A percentile compares a stretch with the other conserved stretches of the same genome.
phyloP scores from a whole-genome alignment of 1,139 yeast species.

The Citeromyces siamensis region DNA sequence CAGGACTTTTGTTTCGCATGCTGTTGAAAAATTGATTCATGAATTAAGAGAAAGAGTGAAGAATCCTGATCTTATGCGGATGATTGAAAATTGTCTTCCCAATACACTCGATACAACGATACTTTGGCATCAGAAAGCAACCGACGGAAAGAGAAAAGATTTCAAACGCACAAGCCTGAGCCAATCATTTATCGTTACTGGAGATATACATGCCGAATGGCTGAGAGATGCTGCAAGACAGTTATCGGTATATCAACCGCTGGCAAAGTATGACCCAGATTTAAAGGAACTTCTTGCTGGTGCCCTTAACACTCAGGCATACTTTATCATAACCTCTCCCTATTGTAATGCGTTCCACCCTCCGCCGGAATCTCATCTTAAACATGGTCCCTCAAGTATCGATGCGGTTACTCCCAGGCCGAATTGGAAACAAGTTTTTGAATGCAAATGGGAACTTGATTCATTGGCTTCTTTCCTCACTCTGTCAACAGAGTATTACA shows the following conservation, averaged over 20 bases:
- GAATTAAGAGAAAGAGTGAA: constrained; percentile 37
- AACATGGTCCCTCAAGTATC: constrained; percentile 37
- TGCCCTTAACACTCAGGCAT: constrained; percentile 72
- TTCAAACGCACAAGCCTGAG: constrained; percentile 15
- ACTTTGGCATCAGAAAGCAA: constrained; percentile 43
- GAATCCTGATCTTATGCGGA: constrained; percentile 57
- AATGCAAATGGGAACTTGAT: constrained; percentile 84
- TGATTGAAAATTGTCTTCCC: constrained; percentile 77
- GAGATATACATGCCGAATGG: constrained; percentile 90
- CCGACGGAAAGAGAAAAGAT: constrained; percentile 7
- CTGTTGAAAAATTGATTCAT: constrained; percentile 49
- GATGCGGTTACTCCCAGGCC: constrained; percentile 64
- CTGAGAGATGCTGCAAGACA: constrained; percentile 80
- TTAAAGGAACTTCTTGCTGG: constrained; percentile 51
- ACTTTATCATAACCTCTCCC: constrained; percentile 48
- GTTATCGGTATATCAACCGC: constrained; percentile 60
- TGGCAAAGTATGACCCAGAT: constrained; percentile 35
- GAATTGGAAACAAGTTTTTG: constrained; percentile 64
- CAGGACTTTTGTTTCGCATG: constrained; percentile 54
- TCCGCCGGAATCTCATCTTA: constrained; percentile 48
- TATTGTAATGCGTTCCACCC: constrained; percentile 92
- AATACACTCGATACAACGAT: constrained; percentile 85
- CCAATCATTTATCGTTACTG: constrained; percentile 64
- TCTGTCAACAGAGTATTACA: constrained; percentile 57
- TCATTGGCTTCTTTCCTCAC: constrained; percentile 76